phyloP scores from a whole-genome alignment of 2,329 filamentous ascomycete species.

The Truncatella angustata region DNA sequence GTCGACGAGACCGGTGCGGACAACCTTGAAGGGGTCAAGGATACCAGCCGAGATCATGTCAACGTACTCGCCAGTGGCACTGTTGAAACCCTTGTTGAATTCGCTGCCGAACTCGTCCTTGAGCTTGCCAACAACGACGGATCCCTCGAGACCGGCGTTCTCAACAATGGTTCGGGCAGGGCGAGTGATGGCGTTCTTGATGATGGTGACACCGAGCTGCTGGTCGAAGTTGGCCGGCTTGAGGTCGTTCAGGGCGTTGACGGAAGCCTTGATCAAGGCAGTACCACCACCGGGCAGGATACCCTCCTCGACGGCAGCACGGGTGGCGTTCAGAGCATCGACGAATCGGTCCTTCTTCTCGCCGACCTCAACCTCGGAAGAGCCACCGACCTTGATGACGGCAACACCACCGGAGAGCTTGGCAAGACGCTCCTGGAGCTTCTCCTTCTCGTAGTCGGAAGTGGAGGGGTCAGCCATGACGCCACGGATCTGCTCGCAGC shows the following conservation, averaged over 20 bases:
- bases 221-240: slow-evolving; percentile 98
- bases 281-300: slow-evolving; percentile 98
- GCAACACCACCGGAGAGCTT: slow-evolving; percentile 99
- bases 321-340: slow-evolving; percentile 95
- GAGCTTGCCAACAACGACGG: slow-evolving; percentile 96
- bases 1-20: slow-evolving; percentile 92
- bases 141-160: slow-evolving; percentile 94
- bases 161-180: slow-evolving; percentile 94
- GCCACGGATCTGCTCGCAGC: slow-evolving; percentile 98
- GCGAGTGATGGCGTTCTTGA: slow-evolving; percentile 97
- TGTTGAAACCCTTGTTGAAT: slow-evolving; percentile 99
- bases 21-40: slow-evolving; percentile 98
- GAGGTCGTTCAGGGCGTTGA: slow-evolving; percentile 78
- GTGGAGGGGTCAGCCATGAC: slow-evolving; percentile 92
- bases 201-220: slow-evolving; percentile 94
- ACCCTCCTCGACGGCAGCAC: slow-evolving; percentile 97
- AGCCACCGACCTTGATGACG: slow-evolving; percentile 97
- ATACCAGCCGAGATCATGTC: slow-evolving; percentile 98
- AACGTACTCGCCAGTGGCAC: slow-evolving; percentile 94
- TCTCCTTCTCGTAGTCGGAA: slow-evolving; percentile 99
- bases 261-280: slow-evolving; percentile 93
- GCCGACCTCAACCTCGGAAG: slow-evolving; percentile 96
- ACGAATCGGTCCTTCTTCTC: slow-evolving; percentile 99
- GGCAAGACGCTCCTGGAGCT: slow-evolving; percentile 98
- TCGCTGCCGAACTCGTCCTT: slow-evolving; percentile 87